These are phyloP conservation scores for Citrullus mucosospermus DNA, from an alignment of 306 rosid genomes.

Conservation along the genomic window DNA sequence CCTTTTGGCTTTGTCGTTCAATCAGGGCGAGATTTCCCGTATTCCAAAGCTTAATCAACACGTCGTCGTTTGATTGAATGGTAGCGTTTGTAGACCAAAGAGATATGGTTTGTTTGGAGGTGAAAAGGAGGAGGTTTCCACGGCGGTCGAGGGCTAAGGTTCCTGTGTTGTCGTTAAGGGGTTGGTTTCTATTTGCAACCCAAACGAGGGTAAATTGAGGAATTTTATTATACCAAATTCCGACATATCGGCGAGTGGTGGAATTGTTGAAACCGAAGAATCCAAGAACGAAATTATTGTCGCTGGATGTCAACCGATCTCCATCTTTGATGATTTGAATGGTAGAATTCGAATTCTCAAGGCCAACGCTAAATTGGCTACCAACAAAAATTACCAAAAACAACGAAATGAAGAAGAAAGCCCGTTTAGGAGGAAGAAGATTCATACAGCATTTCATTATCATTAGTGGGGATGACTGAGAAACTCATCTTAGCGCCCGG, in stretches of 20 bases:
- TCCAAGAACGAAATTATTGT: conserved; percentile 41
- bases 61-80: neutral
- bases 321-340: neutral
- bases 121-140: neutral
- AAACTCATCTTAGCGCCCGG: too few relatives aligned
- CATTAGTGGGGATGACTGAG: too few relatives aligned
- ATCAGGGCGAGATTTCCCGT: neutral
- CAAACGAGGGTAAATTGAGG: conserved; percentile 34
- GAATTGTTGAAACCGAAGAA: conserved; percentile 44
- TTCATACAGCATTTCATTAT: too few relatives aligned
- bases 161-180: conserved; percentile 16
- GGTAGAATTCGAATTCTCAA: neutral
- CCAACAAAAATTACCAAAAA: neutral
- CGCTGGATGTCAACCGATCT: neutral
- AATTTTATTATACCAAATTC: conserved; percentile 46
- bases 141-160: conserved; percentile 15
- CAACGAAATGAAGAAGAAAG: too few relatives aligned
- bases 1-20: neutral
- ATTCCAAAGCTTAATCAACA: neutral
- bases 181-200: conserved; percentile 51
- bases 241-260: conserved; percentile 12
- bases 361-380: neutral
- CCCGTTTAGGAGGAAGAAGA: too few relatives aligned
- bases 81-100: neutral
- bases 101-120: neutral